These are phyloP conservation scores for Apiospora hydei DNA, from an alignment of 2,329 filamentous ascomycete genomes.

Conservation along the genomic window DNA sequence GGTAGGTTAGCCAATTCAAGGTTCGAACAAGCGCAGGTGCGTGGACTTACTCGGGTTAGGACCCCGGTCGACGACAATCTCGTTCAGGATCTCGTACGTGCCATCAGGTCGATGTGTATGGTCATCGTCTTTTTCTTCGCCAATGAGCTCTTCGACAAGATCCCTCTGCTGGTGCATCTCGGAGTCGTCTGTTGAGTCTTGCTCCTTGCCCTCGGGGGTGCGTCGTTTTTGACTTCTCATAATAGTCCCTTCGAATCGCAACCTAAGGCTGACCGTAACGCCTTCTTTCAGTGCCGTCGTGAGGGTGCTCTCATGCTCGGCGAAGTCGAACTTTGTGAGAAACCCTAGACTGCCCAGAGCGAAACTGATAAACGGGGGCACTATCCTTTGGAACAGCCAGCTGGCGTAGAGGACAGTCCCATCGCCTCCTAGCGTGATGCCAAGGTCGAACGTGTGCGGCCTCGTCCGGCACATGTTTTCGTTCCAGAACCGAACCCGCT, in stretches of 20 bases:
- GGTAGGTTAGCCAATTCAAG: slow-evolving; percentile 25
- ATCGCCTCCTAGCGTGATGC: slow-evolving; percentile 90
- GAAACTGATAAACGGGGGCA: slow-evolving; percentile 92
- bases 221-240: slow-evolving; percentile 76
- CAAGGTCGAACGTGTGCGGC: slow-evolving; percentile 92
- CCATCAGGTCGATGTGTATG: slow-evolving; percentile 85
- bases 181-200: slow-evolving; percentile 31
- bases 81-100: slow-evolving; percentile 91
- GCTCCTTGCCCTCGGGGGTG: slow-evolving; percentile 34
- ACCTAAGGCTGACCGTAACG: slow-evolving; percentile 83
- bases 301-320: slow-evolving; percentile 73
- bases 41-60: slow-evolving; percentile 81
- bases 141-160: slow-evolving; percentile 88
- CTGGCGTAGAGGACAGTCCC: slow-evolving; percentile 97
- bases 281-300: slow-evolving; percentile 79
- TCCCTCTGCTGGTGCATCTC: slow-evolving; percentile 61
- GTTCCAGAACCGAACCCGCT: slow-evolving; percentile 82
- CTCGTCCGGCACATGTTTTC: slow-evolving; percentile 77
- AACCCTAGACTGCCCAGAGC: slow-evolving; percentile 92
- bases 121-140: slow-evolving; percentile 82
- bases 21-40: background rate
- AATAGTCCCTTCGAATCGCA: slow-evolving; percentile 91
- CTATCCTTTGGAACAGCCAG: slow-evolving; percentile 95
- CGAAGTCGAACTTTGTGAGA: slow-evolving; percentile 95
- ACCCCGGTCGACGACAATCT: slow-evolving; percentile 94